A percentile compares a stretch with the other conserved stretches of the same genome.
phyloP scores from a whole-genome alignment of 1,284 basidiomycete genomes.

The Leccinum subspadiceum region DNA sequence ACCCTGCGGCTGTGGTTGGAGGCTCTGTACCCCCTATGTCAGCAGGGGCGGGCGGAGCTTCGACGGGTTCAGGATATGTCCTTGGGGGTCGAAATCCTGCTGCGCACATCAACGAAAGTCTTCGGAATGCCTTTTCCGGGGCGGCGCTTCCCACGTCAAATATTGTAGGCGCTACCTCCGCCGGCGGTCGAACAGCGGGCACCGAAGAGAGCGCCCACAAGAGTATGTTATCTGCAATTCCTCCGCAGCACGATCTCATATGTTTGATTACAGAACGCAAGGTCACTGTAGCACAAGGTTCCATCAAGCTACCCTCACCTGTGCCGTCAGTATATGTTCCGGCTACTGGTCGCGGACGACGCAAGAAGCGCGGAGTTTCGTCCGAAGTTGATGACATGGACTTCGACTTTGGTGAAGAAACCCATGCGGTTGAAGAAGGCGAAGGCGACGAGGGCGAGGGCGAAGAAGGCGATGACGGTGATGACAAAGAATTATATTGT shows the following conservation, averaged over 20 bases:
- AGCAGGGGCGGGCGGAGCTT: constrained; percentile 14
- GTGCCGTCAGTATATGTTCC: constrained; percentile 33
- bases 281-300: constrained; percentile 28
- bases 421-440: constrained; percentile 37
- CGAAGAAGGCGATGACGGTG: constrained; percentile 46
- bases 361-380: constrained; percentile 39
- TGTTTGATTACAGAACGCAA: constrained; percentile 29
- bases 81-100: constrained; percentile 40
- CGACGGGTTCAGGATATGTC: constrained; percentile 28
- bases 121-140: constrained; percentile 41
- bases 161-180: neutral
- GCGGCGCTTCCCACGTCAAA: constrained; percentile 28
- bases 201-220: constrained; percentile 32
- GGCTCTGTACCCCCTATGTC: constrained; percentile 23
- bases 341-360: constrained; percentile 34
- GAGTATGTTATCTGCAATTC: constrained; percentile 21
- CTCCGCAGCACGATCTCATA: constrained; percentile 3
- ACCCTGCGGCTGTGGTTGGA: constrained; percentile 34
- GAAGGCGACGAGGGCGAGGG: constrained; percentile 49
- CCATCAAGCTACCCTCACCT: constrained; percentile 39
- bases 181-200: constrained; percentile 16
- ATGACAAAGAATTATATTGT: constrained; percentile 62
- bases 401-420: constrained; percentile 34
- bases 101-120: constrained; percentile 47
- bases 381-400: constrained; percentile 35